Evolutionary conservation across 2,329 filamentous ascomycete genomes (phyloP).

Genomic region (Seiridium unicorne): DNA sequence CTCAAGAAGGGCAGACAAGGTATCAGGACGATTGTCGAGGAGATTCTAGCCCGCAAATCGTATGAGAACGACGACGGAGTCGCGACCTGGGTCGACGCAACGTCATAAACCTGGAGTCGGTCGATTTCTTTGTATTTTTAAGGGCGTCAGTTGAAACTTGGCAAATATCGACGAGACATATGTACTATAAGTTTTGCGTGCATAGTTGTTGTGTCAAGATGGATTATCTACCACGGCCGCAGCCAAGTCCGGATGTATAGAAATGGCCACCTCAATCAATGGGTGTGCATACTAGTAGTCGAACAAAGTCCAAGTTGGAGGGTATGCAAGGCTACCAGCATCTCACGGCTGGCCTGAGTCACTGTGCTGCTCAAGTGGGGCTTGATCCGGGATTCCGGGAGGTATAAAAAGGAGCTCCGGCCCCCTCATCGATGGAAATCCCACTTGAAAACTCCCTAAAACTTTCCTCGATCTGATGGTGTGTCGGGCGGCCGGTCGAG

Average conservation of each 20-base stretch:
- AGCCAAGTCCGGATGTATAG: background rate
- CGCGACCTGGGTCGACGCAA: constrained; percentile 9
- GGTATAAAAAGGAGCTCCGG: constrained; percentile 34
- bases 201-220: background rate
- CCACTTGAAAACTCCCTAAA: constrained; percentile 10
- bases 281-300: background rate
- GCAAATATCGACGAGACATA: background rate
- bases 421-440: constrained; percentile 12
- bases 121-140: background rate
- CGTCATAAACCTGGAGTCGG: background rate
- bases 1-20: constrained; percentile 65
- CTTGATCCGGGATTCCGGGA: constrained; percentile 5
- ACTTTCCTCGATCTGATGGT: constrained; percentile 14
- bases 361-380: constrained; percentile 1
- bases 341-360: constrained; percentile 1
- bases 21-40: constrained; percentile 64
- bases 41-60: constrained; percentile 67
- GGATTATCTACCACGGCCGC: background rate
- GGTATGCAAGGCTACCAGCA: constrained; percentile 2
- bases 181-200: constrained; percentile 1
- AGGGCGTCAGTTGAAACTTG: background rate
- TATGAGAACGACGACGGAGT: constrained; percentile 40
- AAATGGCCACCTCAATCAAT: background rate
- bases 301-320: background rate
- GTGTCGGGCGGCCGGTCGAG: constrained; percentile 15